Evolutionary conservation across 768 basidiomycete species (phyloP), one percentile per base, ranked within the genome.

Genomic region (Ramaria rubella): DNA sequence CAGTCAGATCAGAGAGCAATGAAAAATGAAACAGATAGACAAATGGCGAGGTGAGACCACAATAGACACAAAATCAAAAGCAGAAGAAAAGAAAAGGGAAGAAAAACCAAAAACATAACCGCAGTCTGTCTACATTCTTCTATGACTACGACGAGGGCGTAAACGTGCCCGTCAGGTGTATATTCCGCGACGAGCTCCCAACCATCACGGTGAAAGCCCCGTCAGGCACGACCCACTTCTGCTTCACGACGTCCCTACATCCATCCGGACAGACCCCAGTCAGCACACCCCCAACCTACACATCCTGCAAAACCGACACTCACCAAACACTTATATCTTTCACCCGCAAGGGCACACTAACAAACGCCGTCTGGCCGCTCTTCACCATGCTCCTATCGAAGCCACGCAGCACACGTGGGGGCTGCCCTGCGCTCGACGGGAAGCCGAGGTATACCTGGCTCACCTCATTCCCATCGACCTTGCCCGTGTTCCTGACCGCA

Each of bases 391-490:
- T 86, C 73, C 14, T 78, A 29, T 58, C 79, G 72, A 91, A 90
- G 2, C 88, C 88, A 59, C 78, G 81, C 30, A 88, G 73, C 30
- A 90, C 65, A 2, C 80, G 81, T 0, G 88, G 88, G 2, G 89
- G 89, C 64, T 90, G 86, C 34, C 76, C 77, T 2, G 85, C 75
- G 0, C 77, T 79, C 0, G 72, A 52, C 0, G 86, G 85, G 72
- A 83, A 81, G 67, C 86, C 79, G 26, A 91, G 27, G 69, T 90
- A 92, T 17, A 91, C 68, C 72, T 91, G 89, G 63, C 76, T 53
- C 65, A 84, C 86, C 58, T 90, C 90, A 34, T 77, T 75, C n/a
- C 90, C 91, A 49, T 66, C 75, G 9, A 77, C 68, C 0, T 63
- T 56, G 0, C 90, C 91, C 0, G 76, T 79, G 67, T 94, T 94